Conservation (phyloP, 2,329 filamentous ascomycete species). For the Pseudonectria foliicola region DNA sequence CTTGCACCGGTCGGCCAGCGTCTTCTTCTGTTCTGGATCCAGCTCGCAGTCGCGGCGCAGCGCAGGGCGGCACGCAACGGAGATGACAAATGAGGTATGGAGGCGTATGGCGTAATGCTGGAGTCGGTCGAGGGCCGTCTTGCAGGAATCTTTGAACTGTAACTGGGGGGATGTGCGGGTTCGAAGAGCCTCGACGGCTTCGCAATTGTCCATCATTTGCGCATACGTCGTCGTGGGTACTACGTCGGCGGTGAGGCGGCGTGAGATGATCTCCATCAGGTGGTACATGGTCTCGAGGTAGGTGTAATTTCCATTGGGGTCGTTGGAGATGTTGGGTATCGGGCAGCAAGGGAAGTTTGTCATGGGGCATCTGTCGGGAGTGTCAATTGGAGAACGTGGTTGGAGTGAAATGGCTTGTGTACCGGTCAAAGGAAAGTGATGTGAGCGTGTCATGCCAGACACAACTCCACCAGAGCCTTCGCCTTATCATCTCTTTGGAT, state of each 20-base stretch:
- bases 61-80: slow-evolving; percentile 57
- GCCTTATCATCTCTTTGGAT: slow-evolving; percentile 47
- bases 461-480: slow-evolving; percentile 57
- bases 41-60: slow-evolving; percentile 49
- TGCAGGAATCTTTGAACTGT: slow-evolving; percentile 54
- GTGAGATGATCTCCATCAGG: slow-evolving; percentile 54
- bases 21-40: slow-evolving; percentile 43
- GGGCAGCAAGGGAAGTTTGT: slow-evolving; percentile 52
- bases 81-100: slow-evolving; percentile 59
- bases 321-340: slow-evolving; percentile 39
- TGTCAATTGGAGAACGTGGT: background rate
- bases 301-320: slow-evolving; percentile 41
- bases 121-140: slow-evolving; percentile 54
- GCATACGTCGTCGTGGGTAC: slow-evolving; percentile 42
- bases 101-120: slow-evolving; percentile 59
- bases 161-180: slow-evolving; percentile 44
- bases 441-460: slow-evolving; percentile 62
- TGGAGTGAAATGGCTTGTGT: slow-evolving; percentile 10
- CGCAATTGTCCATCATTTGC: slow-evolving; percentile 52
- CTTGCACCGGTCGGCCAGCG: slow-evolving; percentile 53
- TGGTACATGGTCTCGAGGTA: slow-evolving; percentile 62
- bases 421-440: slow-evolving; percentile 59
- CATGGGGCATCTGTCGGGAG: slow-evolving; percentile 46
- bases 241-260: slow-evolving; percentile 48
- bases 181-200: slow-evolving; percentile 46